These are phyloP conservation scores for Trichoderma simmonsii DNA, from an alignment of 2,329 filamentous ascomycete species.

Conservation along the genomic window DNA sequence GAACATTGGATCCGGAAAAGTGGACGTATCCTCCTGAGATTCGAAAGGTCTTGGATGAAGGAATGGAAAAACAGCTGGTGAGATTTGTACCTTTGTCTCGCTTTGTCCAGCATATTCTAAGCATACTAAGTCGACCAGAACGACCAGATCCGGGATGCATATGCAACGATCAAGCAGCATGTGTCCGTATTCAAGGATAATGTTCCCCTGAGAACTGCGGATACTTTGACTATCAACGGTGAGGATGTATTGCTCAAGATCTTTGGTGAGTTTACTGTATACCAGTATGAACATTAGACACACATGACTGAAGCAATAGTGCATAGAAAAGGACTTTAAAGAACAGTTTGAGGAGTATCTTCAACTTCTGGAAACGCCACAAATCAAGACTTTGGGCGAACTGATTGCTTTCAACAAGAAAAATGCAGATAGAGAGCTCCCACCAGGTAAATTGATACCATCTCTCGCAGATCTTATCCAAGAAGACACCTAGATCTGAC, in stretches of 20 bases:
- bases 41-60: not conserved
- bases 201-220: not conserved
- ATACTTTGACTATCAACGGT: not conserved
- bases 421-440: slow-evolving; percentile 17
- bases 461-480: not conserved
- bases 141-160: not conserved
- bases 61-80: slow-evolving; percentile 9
- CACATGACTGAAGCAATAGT: not conserved
- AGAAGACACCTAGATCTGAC: not conserved
- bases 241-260: not conserved
- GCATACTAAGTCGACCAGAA: not conserved
- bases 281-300: too few relatives aligned
- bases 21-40: slow-evolving; percentile 13
- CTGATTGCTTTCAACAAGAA: slow-evolving; percentile 22
- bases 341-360: not conserved
- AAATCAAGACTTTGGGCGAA: not conserved
- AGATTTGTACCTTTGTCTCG: not conserved
- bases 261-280: not conserved
- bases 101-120: not conserved
- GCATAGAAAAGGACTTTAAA: not conserved
- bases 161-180: slow-evolving; percentile 7
- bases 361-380: not conserved
- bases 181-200: not conserved
- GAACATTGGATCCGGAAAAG: slow-evolving; percentile 17
- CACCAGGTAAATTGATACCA: not conserved